A percentile compares a stretch with the other conserved stretches of the same genome.
phyloP scores from a whole-genome alignment of 495 filamentous ascomycete species.

The Bombardia bombarda region DNA sequence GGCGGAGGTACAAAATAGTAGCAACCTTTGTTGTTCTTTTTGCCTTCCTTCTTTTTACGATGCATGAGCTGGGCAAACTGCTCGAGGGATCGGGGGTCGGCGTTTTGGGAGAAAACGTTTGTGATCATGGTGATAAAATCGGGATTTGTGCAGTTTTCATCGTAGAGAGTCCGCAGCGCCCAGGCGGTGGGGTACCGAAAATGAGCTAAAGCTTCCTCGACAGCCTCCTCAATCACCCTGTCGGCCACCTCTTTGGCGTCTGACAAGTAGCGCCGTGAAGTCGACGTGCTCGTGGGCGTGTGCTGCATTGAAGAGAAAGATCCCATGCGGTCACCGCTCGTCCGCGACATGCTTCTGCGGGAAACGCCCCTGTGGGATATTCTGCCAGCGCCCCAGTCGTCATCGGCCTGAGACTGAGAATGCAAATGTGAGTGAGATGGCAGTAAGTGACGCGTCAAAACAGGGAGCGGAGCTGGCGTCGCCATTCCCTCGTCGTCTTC shows the following conservation, averaged over 20 bases:
- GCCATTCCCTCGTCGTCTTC: constrained; percentile 8
- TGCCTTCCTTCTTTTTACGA: constrained; percentile 41
- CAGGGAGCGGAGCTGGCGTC: background rate
- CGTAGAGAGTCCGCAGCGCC: constrained; percentile 45
- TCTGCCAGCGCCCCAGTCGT: constrained; percentile 10
- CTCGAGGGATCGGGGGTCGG: constrained; percentile 31
- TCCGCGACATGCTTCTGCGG: constrained; percentile 15
- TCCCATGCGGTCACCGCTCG: constrained; percentile 10
- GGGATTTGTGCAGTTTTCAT: constrained; percentile 34
- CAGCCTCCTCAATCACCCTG: constrained; percentile 28
- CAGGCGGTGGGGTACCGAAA: constrained; percentile 47
- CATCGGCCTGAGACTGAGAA: too few species aligned
- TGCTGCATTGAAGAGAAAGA: constrained; percentile 13
- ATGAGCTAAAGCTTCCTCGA: constrained; percentile 40
- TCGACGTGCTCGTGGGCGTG: constrained; percentile 2
- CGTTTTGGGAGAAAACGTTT: constrained; percentile 38
- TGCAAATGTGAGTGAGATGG: too few species aligned
- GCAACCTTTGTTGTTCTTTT: constrained; percentile 36
- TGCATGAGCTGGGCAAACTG: constrained; percentile 34
- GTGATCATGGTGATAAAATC: constrained; percentile 39
- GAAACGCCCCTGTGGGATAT: constrained; percentile 9
- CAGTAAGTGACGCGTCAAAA: constrained; percentile 12
- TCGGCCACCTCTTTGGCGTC: constrained; percentile 25
- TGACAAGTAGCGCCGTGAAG: constrained; percentile 16
- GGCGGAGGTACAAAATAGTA: constrained; percentile 38